Percentiles rank a stretch among this genome's conserved stretches.
Conservation (phyloP, 2,329 filamentous ascomycete species). For the Sporothrix mexicana region DNA sequence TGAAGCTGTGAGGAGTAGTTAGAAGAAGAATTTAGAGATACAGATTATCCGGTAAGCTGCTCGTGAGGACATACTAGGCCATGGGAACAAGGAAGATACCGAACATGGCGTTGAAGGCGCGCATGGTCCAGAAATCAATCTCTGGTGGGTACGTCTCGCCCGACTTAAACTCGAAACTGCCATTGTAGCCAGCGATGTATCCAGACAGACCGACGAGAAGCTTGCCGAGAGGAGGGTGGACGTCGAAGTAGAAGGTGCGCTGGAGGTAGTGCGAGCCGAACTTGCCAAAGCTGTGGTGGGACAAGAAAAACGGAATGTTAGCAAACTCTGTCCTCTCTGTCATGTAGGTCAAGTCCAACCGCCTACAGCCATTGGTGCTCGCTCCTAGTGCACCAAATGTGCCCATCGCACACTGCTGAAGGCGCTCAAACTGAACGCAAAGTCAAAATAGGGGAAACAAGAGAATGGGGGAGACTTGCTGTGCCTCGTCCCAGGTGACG, state of each 20-base stretch:
- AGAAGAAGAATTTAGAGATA: neutral
- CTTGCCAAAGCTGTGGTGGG: conserved; percentile 76
- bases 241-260: conserved; percentile 98
- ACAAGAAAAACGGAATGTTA: conserved; percentile 26
- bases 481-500: conserved; percentile 71
- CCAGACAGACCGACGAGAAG: conserved; percentile 97
- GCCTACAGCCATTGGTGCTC: neutral
- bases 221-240: conserved; percentile 86
- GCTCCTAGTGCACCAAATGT: neutral
- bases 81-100: conserved; percentile 90
- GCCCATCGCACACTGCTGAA: no score
- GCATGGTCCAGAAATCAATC: conserved; percentile 98
- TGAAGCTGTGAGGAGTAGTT: conserved; percentile 58
- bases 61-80: conserved; percentile 66
- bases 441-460: neutral
- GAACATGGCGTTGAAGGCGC: conserved; percentile 94
- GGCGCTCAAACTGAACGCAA: neutral
- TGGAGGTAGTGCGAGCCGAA: conserved; percentile 99
- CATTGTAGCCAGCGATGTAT: conserved; percentile 96
- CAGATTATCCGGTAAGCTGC: neutral
- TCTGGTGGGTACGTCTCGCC: conserved; percentile 94
- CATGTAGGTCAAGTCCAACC: neutral
- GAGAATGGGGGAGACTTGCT: conserved; percentile 52
- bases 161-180: conserved; percentile 99
- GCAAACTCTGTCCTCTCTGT: neutral